Percentiles rank a stretch among this genome's conserved stretches.
Evolutionary conservation across 495 filamentous ascomycete species (phyloP).

Genomic region (Tuber calosporum): DNA sequence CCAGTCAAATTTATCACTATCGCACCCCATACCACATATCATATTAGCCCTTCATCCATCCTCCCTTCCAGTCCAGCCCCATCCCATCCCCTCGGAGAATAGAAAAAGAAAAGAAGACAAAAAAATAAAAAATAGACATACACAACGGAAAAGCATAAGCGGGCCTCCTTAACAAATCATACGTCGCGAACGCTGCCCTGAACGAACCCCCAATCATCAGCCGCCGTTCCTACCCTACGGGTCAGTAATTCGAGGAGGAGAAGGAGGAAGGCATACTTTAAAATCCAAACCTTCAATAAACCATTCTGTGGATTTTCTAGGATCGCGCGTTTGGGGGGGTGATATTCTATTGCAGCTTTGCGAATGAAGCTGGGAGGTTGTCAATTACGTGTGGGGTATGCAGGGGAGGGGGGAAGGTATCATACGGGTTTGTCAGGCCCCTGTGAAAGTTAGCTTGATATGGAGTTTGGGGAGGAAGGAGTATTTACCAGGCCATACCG

Average conservation of each 20-base stretch:
- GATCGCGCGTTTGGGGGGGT: slow-evolving; percentile 49
- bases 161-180: slow-evolving; percentile 71
- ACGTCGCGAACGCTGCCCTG: slow-evolving; percentile 60
- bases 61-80: background rate
- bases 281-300: slow-evolving; percentile 24
- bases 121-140: background rate
- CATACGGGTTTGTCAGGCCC: slow-evolving; percentile 39
- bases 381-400: background rate
- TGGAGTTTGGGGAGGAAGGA: background rate
- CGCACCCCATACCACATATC: background rate
- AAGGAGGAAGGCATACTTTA: slow-evolving; percentile 37
- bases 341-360: slow-evolving; percentile 55
- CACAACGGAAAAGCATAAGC: slow-evolving; percentile 71
- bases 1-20: slow-evolving; percentile 79
- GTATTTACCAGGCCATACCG: slow-evolving; percentile 65
- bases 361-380: slow-evolving; percentile 52
- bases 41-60: slow-evolving; percentile 13
- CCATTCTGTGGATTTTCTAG: slow-evolving; percentile 45
- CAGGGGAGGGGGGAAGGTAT: background rate
- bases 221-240: slow-evolving; percentile 46
- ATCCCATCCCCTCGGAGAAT: background rate
- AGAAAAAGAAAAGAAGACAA: background rate
- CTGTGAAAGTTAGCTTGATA: slow-evolving; percentile 6
- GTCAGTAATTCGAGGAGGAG: slow-evolving; percentile 44
- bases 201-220: slow-evolving; percentile 27